Base-by-base conservation (phyloP, 202 grass and related monocot genomes). In the Setaria viridis region DNA sequence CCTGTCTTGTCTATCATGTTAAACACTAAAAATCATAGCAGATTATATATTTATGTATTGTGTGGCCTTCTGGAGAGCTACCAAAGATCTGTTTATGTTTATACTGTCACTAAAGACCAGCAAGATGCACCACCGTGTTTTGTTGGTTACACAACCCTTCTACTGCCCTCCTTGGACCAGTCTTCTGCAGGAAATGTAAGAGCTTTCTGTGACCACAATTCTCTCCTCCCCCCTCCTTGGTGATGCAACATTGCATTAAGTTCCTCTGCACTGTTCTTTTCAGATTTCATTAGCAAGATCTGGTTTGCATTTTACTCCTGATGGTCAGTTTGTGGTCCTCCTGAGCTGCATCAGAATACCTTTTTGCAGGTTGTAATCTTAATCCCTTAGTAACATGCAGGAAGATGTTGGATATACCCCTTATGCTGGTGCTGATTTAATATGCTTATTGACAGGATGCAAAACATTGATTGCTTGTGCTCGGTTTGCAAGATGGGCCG, bases 291-390 rank as follows among this genome's bases (percentile, higher is more conserved):
- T 85, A 91, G 89, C 84, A 88, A 86, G 81, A 90, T 84, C 80
- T 29, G 84, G 88, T 43, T 87, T 95, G 67, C 95, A 98, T 57
- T 92, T 92, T 84, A 95, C 87, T 81, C 82, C 88, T 55, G 91
- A 94, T 74, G 90, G 79, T 3, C 86, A 88, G 17, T 89, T 88
- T 84, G 84, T 95, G 76, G 91, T 94, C 77, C 85, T 95, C 58
- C 57, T 89, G 78, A 86, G 62, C 80, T 88, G 88, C 64, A 86
- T 94, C 68, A 87, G 82, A 85, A 56, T 76, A 86, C 95, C 95
- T 55, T 89, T 81, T 80, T 98, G 95, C 93, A 95, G 95, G 95
- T 98, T 89, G 70, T 88, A 78, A 84, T 70, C 51, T 51, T 64
- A 79, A 82, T 84, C 60, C 20, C 55, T 81, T 85, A 55, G 65